Percentiles rank a stretch among this genome's conserved stretches.
Evolutionary conservation across 2,329 filamentous ascomycete genomes (phyloP).

Genomic region (Triangularia setosa): DNA sequence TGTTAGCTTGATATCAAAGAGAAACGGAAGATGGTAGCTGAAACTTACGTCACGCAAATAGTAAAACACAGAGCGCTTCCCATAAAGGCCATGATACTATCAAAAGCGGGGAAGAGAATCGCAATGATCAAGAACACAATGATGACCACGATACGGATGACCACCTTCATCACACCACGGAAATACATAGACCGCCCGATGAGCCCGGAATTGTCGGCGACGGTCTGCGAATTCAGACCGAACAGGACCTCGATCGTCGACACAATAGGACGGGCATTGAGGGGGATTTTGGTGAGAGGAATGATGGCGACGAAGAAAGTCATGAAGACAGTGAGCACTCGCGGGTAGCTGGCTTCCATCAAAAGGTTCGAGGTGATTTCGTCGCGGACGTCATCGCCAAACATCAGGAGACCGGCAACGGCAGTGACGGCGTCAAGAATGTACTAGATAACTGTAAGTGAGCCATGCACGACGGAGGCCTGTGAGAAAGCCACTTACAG

Average conservation of each 20-base stretch:
- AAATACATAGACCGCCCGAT: conserved; percentile 54
- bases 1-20: background rate
- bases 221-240: conserved; percentile 57
- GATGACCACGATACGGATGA: conserved; percentile 63
- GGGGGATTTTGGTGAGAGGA: conserved; percentile 88
- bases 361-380: conserved; percentile 92
- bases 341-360: conserved; percentile 67
- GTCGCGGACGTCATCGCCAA: conserved; percentile 81
- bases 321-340: conserved; percentile 69
- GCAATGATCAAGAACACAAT: conserved; percentile 73
- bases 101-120: conserved; percentile 68
- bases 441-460: conserved; percentile 47
- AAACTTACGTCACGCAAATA: conserved; percentile 74
- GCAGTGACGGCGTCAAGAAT: conserved; percentile 78
- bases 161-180: conserved; percentile 54
- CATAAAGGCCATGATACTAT: conserved; percentile 87
- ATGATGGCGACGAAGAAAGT: conserved; percentile 88
- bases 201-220: conserved; percentile 44
- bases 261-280: conserved; percentile 84
- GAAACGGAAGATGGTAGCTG: background rate
- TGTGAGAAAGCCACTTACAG: conserved; percentile 47
- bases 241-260: conserved; percentile 77
- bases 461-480: background rate
- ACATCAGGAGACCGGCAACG: conserved; percentile 86
- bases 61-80: conserved; percentile 88